Conservation (phyloP, 2,329 filamentous ascomycete genomes). For the Blastomyces emzantsi region DNA sequence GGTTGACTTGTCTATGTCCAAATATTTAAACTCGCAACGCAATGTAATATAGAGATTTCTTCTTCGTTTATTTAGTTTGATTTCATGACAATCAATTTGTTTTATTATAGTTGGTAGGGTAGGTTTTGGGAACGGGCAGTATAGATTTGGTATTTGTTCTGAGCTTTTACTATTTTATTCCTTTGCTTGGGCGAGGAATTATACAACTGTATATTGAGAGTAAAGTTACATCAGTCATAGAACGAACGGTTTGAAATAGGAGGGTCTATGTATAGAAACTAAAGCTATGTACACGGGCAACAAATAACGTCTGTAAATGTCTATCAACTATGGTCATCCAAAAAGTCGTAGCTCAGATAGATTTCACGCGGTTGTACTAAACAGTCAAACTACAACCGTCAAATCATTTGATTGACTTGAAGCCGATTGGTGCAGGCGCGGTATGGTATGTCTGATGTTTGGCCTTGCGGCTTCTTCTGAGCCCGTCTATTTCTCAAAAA, state of each 20-base stretch:
- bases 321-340: background rate
- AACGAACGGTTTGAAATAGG: too few relatives aligned
- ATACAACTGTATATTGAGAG: background rate
- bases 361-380: background rate
- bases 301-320: background rate
- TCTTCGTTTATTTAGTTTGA: background rate
- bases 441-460: background rate
- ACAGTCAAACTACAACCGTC: background rate
- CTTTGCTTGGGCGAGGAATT: background rate
- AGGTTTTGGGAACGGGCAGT: background rate
- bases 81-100: background rate
- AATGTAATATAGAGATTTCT: background rate
- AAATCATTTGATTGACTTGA: background rate
- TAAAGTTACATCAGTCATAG: background rate
- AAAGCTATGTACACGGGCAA: background rate
- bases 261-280: background rate
- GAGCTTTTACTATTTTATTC: background rate
- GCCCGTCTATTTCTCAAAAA: constrained; percentile 26
- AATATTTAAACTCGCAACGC: background rate
- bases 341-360: background rate
- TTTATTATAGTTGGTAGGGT: background rate
- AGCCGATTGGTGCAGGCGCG: background rate
- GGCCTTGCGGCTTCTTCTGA: background rate
- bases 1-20: background rate
- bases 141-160: background rate